Conservation (phyloP, 257 asterid genomes). For the Jaltomata sinuosa region DNA sequence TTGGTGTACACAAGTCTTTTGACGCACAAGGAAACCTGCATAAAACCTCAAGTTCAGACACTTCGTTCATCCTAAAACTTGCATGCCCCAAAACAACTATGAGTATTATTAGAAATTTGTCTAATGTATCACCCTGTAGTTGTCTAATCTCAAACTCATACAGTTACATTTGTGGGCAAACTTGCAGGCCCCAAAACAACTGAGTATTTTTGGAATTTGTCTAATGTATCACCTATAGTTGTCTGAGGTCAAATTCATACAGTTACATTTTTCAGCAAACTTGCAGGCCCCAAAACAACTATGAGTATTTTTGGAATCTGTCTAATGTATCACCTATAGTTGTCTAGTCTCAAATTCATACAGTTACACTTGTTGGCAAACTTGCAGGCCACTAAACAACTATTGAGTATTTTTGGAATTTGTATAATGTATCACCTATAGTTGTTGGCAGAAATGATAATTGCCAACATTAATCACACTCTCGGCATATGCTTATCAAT, state of each 20-base stretch:
- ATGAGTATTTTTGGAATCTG: not conserved
- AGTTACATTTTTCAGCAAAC: no score
- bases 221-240: not conserved
- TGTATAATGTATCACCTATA: not conserved
- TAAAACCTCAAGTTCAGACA: not conserved
- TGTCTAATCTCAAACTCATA: no score
- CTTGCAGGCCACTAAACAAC: not conserved
- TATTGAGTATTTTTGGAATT: not conserved
- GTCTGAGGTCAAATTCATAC: no score
- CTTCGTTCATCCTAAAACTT: not conserved
- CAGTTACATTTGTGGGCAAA: not conserved
- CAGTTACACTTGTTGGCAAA: not conserved
- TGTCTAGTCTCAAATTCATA: not conserved
- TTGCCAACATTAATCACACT: not conserved
- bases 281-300: not conserved
- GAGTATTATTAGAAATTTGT: not conserved
- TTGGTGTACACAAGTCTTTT: conserved; percentile 88
- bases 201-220: not conserved
- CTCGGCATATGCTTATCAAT: not conserved
- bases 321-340: no score
- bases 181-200: not conserved
- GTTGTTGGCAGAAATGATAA: not conserved
- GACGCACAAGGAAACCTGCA: conserved; percentile 89
- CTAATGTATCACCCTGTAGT: not conserved
- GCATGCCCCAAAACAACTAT: not conserved